A percentile compares a stretch with the other conserved stretches of the same genome.
Conservation (phyloP, 768 basidiomycete genomes). For the Kwoniella newhampshirensis region DNA sequence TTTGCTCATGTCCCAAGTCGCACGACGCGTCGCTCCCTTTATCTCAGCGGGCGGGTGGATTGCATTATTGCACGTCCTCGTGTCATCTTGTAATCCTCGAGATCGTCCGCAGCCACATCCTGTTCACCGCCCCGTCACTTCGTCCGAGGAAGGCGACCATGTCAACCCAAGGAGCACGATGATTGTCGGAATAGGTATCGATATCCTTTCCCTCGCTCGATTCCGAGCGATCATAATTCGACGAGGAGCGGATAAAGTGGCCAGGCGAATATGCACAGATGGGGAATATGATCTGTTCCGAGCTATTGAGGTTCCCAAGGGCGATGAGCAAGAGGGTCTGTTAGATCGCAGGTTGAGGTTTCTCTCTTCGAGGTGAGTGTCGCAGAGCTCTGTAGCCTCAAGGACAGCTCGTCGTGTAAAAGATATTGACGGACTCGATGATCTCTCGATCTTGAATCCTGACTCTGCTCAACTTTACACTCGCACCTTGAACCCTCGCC, state of each 20-base stretch:
- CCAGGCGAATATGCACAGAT: constrained; percentile 35
- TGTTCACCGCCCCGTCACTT: no score
- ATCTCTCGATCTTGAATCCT: no score
- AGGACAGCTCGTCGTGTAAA: background rate
- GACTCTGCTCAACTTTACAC: no score
- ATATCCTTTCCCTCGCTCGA: constrained; percentile 40
- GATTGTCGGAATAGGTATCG: constrained; percentile 43
- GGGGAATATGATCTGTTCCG: constrained; percentile 27
- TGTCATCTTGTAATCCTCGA: background rate
- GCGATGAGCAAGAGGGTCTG: background rate
- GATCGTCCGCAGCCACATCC: no score
- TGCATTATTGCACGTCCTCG: background rate
- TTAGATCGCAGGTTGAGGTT: constrained; percentile 9
- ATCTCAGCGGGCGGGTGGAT: no score
- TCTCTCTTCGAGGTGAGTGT: constrained; percentile 18
- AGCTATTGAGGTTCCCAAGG: background rate
- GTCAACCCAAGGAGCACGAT: no score
- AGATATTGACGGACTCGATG: no score
- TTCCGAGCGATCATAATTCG: constrained; percentile 25
- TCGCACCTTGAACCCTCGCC: background rate
- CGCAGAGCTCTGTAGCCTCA: background rate
- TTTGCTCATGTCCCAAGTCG: background rate
- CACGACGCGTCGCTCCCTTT: background rate
- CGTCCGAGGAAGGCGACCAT: no score
- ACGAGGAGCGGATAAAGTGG: constrained; percentile 24